A percentile compares a stretch with the other conserved stretches of the same genome.
phyloP scores from a whole-genome alignment of 108 stramenopile species.

The Cyclotella kingstonii region DNA sequence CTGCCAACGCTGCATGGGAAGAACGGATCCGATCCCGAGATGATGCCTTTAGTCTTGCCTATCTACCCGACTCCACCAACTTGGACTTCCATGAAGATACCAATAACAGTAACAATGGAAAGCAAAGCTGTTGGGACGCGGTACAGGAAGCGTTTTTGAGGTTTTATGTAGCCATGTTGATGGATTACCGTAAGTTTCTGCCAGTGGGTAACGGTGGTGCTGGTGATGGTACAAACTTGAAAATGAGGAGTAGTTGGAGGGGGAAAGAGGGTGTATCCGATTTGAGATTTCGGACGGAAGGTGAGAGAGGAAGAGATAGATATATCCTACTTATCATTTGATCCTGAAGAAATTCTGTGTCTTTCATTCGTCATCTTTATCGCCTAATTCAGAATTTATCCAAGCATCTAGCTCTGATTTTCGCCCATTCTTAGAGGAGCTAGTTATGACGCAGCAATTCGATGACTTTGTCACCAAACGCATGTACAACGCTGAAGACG shows the following conservation, averaged over 20 bases:
- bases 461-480: conserved; percentile 83
- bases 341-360: not conserved
- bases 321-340: too few relatives aligned
- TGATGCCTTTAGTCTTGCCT: conserved; percentile 77
- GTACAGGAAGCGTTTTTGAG: conserved; percentile 85
- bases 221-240: too few relatives aligned
- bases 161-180: conserved; percentile 74
- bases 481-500: conserved; percentile 64
- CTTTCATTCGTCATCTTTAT: not conserved
- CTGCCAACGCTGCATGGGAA: conserved; percentile 52
- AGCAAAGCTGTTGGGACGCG: conserved; percentile 70
- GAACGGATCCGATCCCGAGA: conserved; percentile 59
- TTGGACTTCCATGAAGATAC: conserved; percentile 35
- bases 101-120: conserved; percentile 24
- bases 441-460: conserved; percentile 78
- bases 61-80: conserved; percentile 49
- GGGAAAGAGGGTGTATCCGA: conserved; percentile 37
- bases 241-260: conserved; percentile 25
- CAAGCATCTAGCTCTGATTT: conserved; percentile 50
- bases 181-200: conserved; percentile 73
- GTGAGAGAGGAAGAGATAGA: not conserved
- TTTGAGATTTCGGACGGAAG: conserved; percentile 46
- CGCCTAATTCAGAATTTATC: conserved; percentile 41
- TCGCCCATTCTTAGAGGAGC: conserved; percentile 52
- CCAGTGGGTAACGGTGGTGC: conserved; percentile 12